Evolutionary conservation across 176 grass and related monocot genomes (phyloP).

Genomic region (Elaeis guineensis): DNA sequence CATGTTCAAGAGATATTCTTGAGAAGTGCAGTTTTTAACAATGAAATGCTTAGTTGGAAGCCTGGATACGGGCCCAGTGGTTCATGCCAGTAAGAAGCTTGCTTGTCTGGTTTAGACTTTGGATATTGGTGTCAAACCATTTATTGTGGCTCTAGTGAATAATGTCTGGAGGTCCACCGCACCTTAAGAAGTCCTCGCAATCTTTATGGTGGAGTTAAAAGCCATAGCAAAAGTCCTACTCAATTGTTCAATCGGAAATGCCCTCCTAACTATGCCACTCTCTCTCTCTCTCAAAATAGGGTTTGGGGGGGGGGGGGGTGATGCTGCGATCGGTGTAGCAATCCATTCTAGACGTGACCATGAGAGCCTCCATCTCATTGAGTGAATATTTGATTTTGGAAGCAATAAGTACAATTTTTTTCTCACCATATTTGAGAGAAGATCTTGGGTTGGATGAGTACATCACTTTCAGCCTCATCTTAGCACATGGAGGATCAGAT

Average conservation of each 20-base stretch:
- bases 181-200: conserved; percentile 61
- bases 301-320: too few relatives aligned
- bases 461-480: too few relatives aligned
- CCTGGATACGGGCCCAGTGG: conserved; percentile 57
- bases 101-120: conserved; percentile 63
- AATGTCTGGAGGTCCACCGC: conserved; percentile 62
- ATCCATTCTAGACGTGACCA: too few relatives aligned
- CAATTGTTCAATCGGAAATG: conserved; percentile 42
- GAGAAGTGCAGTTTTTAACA: conserved; percentile 70
- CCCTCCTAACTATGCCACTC: conserved; percentile 59
- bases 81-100: conserved; percentile 56
- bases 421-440: too few relatives aligned
- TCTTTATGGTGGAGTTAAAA: conserved; percentile 54
- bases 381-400: too few relatives aligned
- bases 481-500: too few relatives aligned
- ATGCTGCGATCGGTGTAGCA: too few relatives aligned
- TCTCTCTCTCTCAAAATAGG: too few relatives aligned
- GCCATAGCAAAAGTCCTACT: conserved; percentile 55
- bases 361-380: too few relatives aligned
- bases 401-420: too few relatives aligned
- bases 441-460: too few relatives aligned
- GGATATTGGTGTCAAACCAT: conserved; percentile 48
- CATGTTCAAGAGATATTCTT: conserved; percentile 67
- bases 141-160: conserved; percentile 65
- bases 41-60: conserved; percentile 57